These are phyloP conservation scores for Lactarius tabidus DNA, from an alignment of 768 basidiomycete genomes.

Conservation along the genomic window DNA sequence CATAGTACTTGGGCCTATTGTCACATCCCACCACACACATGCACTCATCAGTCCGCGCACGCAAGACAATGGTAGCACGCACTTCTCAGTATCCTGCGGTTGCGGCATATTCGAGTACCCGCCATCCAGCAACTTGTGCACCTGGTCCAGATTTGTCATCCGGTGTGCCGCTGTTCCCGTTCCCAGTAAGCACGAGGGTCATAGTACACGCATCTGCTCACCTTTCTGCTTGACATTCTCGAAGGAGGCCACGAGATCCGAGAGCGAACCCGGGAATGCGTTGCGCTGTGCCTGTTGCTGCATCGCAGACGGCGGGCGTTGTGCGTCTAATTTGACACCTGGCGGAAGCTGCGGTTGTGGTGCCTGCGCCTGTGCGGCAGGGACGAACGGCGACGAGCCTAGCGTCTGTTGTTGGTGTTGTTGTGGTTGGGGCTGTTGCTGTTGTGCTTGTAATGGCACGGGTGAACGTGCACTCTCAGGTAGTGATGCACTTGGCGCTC, in stretches of 20 bases:
- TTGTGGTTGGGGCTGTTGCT: constrained; percentile 40
- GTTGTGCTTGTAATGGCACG: constrained; percentile 46
- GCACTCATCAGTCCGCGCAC: constrained; percentile 5
- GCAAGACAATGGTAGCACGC: constrained; percentile 18
- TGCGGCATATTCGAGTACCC: constrained; percentile 86
- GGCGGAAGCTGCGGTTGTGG: constrained; percentile 26
- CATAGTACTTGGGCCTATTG: constrained; percentile 90
- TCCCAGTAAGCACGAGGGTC: background rate
- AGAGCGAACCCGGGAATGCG: constrained; percentile 79
- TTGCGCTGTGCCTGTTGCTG: constrained; percentile 32
- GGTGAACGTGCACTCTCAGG: constrained; percentile 41
- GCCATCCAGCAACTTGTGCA: constrained; percentile 92
- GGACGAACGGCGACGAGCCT: constrained; percentile 15
- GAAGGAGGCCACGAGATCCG: constrained; percentile 91
- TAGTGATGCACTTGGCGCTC: constrained; percentile 16
- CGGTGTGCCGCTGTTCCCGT: constrained; percentile 59
- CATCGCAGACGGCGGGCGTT: constrained; percentile 24
- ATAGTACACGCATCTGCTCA: constrained; percentile 33
- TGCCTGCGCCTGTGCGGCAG: constrained; percentile 3
- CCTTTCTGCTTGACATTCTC: constrained; percentile 97
- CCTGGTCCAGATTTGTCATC: constrained; percentile 82
- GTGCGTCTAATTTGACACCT: constrained; percentile 24
- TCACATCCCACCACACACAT: constrained; percentile 18
- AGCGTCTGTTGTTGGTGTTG: constrained; percentile 30
- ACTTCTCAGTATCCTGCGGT: constrained; percentile 96